Percentiles rank a stretch among this genome's conserved stretches.
Evolutionary conservation across 2,329 filamentous ascomycete genomes (phyloP).

Genomic region (Leptographium galeiforme): DNA sequence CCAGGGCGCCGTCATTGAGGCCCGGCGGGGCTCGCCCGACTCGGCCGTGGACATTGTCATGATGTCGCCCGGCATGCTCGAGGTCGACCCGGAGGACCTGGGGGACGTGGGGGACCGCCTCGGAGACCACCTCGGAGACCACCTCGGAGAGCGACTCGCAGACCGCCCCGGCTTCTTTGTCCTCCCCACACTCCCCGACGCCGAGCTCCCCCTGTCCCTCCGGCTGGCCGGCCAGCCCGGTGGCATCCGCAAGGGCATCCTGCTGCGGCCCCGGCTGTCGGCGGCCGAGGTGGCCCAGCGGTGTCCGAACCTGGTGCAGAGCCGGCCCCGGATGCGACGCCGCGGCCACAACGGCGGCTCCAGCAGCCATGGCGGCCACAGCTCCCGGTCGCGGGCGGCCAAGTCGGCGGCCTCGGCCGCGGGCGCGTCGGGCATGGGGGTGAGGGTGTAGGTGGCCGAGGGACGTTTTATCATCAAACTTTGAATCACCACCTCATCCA

Average conservation of each 20-base stretch:
- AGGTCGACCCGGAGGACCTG: background rate
- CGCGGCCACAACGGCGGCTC: slow-evolving; percentile 5
- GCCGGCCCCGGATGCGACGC: slow-evolving; percentile 21
- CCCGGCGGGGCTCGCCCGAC: too few species aligned
- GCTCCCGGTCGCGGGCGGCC: background rate
- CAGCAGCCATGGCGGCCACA: background rate
- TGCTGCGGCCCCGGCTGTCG: slow-evolving; percentile 16
- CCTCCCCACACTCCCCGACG: too few species aligned
- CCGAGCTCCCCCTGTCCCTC: background rate
- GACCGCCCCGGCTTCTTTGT: too few species aligned
- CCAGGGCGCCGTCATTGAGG: background rate
- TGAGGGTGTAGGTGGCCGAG: background rate
- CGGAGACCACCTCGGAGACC: too few species aligned
- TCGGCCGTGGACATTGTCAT: background rate
- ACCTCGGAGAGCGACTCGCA: too few species aligned
- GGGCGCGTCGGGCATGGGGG: background rate
- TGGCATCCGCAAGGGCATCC: slow-evolving; percentile 11
- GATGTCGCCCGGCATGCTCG: background rate
- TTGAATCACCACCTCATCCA: too few species aligned
- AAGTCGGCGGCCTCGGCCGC: background rate
- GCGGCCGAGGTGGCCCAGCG: slow-evolving; percentile 18
- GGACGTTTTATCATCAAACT: too few species aligned
- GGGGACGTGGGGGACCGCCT: background rate
- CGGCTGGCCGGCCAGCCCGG: background rate
- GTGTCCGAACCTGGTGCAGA: slow-evolving; percentile 20